Percentiles rank a stretch among this genome's conserved stretches.
These are phyloP conservation scores for Secale cereale DNA, from an alignment of 176 grass and related monocot species.

Conservation along the genomic window DNA sequence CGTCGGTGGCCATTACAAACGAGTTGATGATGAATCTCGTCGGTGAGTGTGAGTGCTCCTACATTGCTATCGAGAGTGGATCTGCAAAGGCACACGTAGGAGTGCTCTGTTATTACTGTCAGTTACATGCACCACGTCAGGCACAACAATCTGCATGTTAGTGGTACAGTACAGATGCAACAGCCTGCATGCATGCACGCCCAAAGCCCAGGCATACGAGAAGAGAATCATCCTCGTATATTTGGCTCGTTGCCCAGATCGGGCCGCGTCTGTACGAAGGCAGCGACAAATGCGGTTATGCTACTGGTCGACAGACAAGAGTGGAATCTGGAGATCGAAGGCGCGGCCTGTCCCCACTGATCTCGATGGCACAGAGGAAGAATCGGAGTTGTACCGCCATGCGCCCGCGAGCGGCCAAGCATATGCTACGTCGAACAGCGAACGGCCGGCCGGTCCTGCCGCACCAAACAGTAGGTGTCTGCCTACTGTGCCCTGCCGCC, in stretches of 20 bases:
- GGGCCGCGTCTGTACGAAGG: neutral
- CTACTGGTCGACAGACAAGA: neutral
- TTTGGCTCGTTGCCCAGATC: neutral
- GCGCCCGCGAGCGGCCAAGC: neutral
- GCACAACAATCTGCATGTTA: neutral
- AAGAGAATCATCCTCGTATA: neutral
- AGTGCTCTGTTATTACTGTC: too few relatives aligned
- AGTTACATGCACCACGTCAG: too few relatives aligned
- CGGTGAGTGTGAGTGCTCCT: too few relatives aligned
- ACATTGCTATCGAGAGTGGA: too few relatives aligned
- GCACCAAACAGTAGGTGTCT: neutral
- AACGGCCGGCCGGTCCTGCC: neutral
- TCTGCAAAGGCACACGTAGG: too few relatives aligned
- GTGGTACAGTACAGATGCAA: too few relatives aligned
- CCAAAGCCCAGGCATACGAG: neutral
- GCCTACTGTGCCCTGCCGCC: neutral
- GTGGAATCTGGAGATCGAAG: neutral
- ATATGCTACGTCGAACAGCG: neutral
- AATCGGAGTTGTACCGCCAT: neutral
- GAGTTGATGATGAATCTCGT: neutral
- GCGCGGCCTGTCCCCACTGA: neutral
- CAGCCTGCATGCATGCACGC: neutral
- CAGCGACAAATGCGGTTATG: slow-evolving; percentile 10
- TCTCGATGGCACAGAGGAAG: neutral
- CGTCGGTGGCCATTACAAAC: neutral